These are phyloP conservation scores for Kwoniella dejecticola DNA, from an alignment of 768 basidiomycete species.

Conservation along the genomic window DNA sequence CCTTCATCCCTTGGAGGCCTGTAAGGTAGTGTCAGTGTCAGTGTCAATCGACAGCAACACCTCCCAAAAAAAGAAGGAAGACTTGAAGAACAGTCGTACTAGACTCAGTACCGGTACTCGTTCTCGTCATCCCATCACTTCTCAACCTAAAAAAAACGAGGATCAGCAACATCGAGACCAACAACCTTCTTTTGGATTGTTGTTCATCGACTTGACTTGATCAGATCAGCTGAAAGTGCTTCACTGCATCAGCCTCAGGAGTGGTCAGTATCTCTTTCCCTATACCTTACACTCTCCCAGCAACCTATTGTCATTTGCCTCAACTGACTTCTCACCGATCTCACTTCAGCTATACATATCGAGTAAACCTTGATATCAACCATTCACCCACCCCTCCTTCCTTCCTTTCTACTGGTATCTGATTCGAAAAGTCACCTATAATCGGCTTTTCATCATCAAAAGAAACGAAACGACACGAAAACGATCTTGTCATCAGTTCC, in stretches of 20 bases:
- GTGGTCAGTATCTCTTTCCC: too few relatives aligned
- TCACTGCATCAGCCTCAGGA: too few relatives aligned
- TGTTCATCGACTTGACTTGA: too few relatives aligned
- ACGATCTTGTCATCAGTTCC: too few relatives aligned
- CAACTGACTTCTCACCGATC: background rate
- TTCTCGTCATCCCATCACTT: slow-evolving; percentile 13
- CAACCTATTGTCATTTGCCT: too few relatives aligned
- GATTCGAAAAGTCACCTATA: too few relatives aligned
- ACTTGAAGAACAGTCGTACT: background rate
- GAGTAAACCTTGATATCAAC: background rate
- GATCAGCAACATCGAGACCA: background rate
- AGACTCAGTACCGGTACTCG: background rate
- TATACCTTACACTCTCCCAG: too few relatives aligned
- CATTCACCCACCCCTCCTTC: slow-evolving; percentile 1
- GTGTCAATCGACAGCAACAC: background rate
- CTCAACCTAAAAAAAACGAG: slow-evolving; percentile 6
- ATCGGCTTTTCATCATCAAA: too few relatives aligned
- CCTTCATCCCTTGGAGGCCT: background rate
- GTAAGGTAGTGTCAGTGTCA: background rate
- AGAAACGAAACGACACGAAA: too few relatives aligned
- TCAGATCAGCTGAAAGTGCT: too few relatives aligned
- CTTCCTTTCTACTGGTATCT: background rate
- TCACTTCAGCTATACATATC: background rate
- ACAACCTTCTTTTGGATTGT: background rate
- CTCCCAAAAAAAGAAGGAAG: background rate